Conservation (phyloP, 179 eudicot species). For the Beta corolliflora region DNA sequence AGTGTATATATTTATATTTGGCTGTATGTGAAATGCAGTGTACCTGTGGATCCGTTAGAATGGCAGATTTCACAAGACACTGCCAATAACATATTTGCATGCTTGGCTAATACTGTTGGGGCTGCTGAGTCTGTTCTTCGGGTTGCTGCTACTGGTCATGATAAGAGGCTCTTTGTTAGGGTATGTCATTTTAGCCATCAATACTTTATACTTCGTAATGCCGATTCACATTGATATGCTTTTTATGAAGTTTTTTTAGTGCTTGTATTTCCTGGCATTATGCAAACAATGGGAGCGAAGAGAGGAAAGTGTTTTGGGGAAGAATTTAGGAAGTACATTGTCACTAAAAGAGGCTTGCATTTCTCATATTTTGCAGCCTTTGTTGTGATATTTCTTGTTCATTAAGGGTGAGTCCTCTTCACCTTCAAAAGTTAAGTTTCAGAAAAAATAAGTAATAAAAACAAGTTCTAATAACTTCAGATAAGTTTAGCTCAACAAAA, state of each 20-base stretch:
- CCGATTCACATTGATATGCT: too few relatives aligned
- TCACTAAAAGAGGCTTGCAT: neutral
- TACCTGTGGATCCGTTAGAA: slow-evolving; percentile 95
- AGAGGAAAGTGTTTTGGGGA: neutral
- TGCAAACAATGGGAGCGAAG: neutral
- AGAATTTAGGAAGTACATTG: neutral
- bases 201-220: neutral
- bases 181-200: slow-evolving; percentile 28
- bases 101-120: slow-evolving; percentile 91
- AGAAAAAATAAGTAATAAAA: too few relatives aligned
- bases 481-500: too few relatives aligned
- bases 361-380: neutral
- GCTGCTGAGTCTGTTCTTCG: slow-evolving; percentile 98
- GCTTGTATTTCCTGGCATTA: neutral
- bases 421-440: too few relatives aligned
- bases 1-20: neutral
- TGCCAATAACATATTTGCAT: slow-evolving; percentile 73
- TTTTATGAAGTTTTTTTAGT: neutral
- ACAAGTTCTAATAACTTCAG: too few relatives aligned
- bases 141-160: slow-evolving; percentile 96
- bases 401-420: too few relatives aligned
- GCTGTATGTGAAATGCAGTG: slow-evolving; percentile 38
- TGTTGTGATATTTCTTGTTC: too few relatives aligned
- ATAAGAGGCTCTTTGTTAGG: slow-evolving; percentile 84
- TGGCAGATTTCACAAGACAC: slow-evolving; percentile 96